A percentile compares a stretch with the other conserved stretches of the same genome.
phyloP scores from a whole-genome alignment of 2,329 filamentous ascomycete species.

The Graphiopsis chlorocephala region DNA sequence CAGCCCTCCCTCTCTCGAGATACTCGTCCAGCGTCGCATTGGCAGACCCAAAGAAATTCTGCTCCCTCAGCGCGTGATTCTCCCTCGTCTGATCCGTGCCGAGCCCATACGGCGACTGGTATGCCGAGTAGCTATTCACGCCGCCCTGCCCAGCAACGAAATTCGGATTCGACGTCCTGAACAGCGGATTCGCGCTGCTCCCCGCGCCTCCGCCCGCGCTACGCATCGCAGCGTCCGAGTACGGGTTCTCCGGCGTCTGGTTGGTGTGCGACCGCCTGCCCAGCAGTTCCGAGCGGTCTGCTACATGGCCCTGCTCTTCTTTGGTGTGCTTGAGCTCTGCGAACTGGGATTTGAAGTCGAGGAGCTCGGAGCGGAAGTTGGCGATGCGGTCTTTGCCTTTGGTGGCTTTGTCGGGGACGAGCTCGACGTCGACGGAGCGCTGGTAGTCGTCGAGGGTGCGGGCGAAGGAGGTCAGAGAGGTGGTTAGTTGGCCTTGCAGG shows the following conservation, averaged over 20 bases:
- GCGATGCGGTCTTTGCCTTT: slow-evolving; percentile 84
- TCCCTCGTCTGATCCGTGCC: slow-evolving; percentile 53
- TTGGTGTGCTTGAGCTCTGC: slow-evolving; percentile 72
- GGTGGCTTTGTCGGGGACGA: slow-evolving; percentile 85
- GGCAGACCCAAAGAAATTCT: slow-evolving; percentile 79
- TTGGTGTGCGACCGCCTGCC: slow-evolving; percentile 76
- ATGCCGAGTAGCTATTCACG: slow-evolving; percentile 40
- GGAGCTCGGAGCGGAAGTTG: slow-evolving; percentile 78
- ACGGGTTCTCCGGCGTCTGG: slow-evolving; percentile 86
- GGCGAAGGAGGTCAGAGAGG: slow-evolving; percentile 75
- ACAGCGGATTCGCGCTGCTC: slow-evolving; percentile 35
- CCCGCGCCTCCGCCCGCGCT: slow-evolving; percentile 24
- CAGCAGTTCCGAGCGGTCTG: slow-evolving; percentile 72
- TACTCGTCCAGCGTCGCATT: slow-evolving; percentile 90
- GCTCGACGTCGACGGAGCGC: slow-evolving; percentile 78
- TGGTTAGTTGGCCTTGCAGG: slow-evolving; percentile 67
- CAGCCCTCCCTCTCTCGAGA: slow-evolving; percentile 83
- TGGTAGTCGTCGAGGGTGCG: slow-evolving; percentile 93
- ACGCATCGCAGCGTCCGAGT: slow-evolving; percentile 59
- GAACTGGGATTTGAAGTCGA: slow-evolving; percentile 75
- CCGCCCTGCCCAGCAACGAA: slow-evolving; percentile 32
- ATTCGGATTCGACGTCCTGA: slow-evolving; percentile 36
- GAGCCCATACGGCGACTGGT: slow-evolving; percentile 36
- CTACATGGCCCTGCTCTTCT: slow-evolving; percentile 56
- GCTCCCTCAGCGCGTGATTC: slow-evolving; percentile 80